These are phyloP conservation scores for Suzukiozyma palmioleophila DNA, from an alignment of 1,139 yeast species.

Conservation along the genomic window DNA sequence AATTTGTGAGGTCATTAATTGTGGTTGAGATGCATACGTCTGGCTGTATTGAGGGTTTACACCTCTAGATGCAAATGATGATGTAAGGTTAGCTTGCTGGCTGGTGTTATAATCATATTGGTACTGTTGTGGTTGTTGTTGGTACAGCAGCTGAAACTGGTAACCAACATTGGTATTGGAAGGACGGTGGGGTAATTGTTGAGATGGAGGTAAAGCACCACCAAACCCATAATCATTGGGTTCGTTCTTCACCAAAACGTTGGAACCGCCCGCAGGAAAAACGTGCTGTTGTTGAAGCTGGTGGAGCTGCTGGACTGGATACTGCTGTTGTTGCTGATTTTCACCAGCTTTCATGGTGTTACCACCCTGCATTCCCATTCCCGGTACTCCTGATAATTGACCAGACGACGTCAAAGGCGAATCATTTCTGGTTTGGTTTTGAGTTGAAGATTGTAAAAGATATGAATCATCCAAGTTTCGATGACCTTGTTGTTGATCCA, in stretches of 20 bases:
- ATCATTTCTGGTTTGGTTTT: not conserved
- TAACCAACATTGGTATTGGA: not conserved
- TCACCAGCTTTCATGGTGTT: not conserved
- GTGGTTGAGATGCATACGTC: not conserved
- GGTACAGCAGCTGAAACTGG: conserved; percentile 1
- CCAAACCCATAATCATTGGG: conserved; percentile 2
- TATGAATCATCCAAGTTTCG: conserved; percentile 3
- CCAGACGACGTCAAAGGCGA: not conserved
- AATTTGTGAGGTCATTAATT: not conserved
- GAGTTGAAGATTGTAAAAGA: conserved; percentile 1
- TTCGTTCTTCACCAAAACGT: conserved; percentile 1
- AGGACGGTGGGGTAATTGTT: conserved; percentile 7
- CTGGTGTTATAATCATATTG: conserved; percentile 5
- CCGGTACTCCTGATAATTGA: not conserved
- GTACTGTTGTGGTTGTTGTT: conserved; percentile 4
- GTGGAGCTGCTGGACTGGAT: not conserved
- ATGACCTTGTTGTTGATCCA: conserved; percentile 4
- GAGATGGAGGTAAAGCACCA: conserved; percentile 6
- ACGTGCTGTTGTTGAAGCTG: not conserved
- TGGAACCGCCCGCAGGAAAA: not conserved
- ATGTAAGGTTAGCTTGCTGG: conserved; percentile 1
- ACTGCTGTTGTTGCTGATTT: not conserved
- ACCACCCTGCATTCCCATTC: not conserved
- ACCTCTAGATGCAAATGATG: not conserved
- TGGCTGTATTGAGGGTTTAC: conserved; percentile 1